Percentiles rank a stretch among this genome's conserved stretches.
Conservation (phyloP, 129 eudicot species). For the Smallanthus sonchifolius region DNA sequence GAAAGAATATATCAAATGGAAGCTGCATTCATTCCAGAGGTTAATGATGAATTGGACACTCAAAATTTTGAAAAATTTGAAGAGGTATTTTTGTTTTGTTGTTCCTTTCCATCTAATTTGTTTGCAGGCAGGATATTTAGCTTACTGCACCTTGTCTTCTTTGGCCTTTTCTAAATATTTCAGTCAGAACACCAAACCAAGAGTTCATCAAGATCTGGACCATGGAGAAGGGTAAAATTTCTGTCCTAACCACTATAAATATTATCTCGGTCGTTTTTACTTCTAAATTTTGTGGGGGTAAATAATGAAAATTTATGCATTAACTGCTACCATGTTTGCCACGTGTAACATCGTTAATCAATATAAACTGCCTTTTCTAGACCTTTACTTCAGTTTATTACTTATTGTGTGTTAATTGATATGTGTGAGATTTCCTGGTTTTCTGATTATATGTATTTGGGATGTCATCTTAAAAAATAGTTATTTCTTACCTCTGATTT, state of each 20-base stretch:
- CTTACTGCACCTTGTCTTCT: background rate
- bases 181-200: slow-evolving; percentile 51
- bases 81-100: slow-evolving; percentile 42
- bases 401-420: slow-evolving; percentile 1
- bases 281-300: background rate
- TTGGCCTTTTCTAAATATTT: slow-evolving; percentile 10
- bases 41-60: slow-evolving; percentile 89
- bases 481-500: background rate
- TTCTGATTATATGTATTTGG: background rate
- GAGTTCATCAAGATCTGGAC: slow-evolving; percentile 65
- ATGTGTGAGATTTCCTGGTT: background rate
- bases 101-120: background rate
- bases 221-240: slow-evolving; percentile 88
- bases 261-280: background rate
- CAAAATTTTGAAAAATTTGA: slow-evolving; percentile 96
- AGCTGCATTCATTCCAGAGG: slow-evolving; percentile 93
- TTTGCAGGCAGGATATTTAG: background rate
- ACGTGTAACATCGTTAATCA: background rate
- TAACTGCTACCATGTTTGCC: background rate
- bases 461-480: background rate
- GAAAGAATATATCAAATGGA: slow-evolving; percentile 79
- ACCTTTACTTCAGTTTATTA: background rate
- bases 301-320: slow-evolving; percentile 1
- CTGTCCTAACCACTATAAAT: background rate
- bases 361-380: background rate